phyloP scores from a whole-genome alignment of 176 grass and related monocot species.

The Cymbopogon citratus region DNA sequence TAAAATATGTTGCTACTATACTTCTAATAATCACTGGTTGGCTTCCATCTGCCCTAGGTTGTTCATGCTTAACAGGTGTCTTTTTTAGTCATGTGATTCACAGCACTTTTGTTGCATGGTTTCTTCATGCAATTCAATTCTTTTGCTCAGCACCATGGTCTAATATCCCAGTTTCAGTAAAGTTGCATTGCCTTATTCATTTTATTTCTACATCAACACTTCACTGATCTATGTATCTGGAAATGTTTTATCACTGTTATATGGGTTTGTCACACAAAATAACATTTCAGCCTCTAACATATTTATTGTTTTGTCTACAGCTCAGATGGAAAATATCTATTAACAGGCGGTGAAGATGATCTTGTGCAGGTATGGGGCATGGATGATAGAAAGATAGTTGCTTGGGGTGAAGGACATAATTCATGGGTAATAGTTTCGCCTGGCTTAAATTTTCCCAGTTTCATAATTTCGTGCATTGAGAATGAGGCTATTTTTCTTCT shows the following conservation, averaged over 20 bases:
- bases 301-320: constrained; percentile 36
- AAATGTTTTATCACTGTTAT: constrained; percentile 8
- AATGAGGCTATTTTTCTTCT: not conserved
- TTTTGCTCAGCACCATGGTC: not conserved
- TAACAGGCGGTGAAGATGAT: constrained; percentile 97
- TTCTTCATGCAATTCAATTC: not conserved
- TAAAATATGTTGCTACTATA: constrained; percentile 1
- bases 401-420: constrained; percentile 96
- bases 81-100: not conserved
- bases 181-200: not conserved
- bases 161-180: not conserved
- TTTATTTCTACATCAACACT: constrained; percentile 1
- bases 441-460: constrained; percentile 12
- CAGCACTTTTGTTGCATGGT: not conserved
- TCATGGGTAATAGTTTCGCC: constrained; percentile 68
- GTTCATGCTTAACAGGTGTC: not conserved
- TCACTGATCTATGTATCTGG: not conserved
- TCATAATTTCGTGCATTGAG: constrained; percentile 5
- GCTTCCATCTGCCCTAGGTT: not conserved
- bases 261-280: constrained; percentile 16
- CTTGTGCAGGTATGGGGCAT: constrained; percentile 97
- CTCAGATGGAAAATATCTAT: constrained; percentile 89
- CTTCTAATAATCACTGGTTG: not conserved
- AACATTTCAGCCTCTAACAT: constrained; percentile 13
- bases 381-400: constrained; percentile 86